Conservation (phyloP, 768 basidiomycete genomes). For the Pisolithus marmoratus region DNA sequence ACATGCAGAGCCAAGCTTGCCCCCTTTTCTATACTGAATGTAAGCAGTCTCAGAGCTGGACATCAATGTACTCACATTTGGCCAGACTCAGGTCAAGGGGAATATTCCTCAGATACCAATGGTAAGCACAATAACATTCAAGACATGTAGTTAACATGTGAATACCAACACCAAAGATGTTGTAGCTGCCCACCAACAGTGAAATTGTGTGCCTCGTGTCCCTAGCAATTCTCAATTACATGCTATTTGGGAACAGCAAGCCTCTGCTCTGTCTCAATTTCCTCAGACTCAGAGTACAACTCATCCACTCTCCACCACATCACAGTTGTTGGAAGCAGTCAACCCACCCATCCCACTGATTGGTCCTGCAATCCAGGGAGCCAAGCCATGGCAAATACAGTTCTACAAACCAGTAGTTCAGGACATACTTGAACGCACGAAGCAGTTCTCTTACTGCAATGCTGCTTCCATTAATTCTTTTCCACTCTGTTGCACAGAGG, state of each 20-base stretch:
- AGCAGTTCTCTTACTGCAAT: constrained; percentile 2
- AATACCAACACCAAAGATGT: background rate
- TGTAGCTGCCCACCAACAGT: background rate
- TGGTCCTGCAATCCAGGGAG: background rate
- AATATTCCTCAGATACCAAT: no score
- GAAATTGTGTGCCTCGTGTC: background rate
- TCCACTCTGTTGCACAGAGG: no score
- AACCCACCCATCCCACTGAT: no score
- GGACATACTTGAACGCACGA: constrained; percentile 1
- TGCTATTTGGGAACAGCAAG: background rate
- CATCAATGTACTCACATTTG: background rate
- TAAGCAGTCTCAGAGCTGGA: background rate
- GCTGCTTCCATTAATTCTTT: constrained; percentile 1
- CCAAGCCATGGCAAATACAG: constrained; percentile 5
- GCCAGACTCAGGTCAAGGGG: background rate
- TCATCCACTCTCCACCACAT: no score
- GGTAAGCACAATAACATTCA: no score
- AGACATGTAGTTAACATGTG: no score
- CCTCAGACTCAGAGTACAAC: background rate
- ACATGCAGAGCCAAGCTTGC: no score
- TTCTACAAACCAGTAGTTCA: background rate
- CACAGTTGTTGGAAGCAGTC: no score
- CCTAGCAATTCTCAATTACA: constrained; percentile 2
- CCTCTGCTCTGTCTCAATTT: background rate
- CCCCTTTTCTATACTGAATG: background rate